Evolutionary conservation across 2,329 filamentous ascomycete species (phyloP).

Genomic region (Talaromyces marneffei): DNA sequence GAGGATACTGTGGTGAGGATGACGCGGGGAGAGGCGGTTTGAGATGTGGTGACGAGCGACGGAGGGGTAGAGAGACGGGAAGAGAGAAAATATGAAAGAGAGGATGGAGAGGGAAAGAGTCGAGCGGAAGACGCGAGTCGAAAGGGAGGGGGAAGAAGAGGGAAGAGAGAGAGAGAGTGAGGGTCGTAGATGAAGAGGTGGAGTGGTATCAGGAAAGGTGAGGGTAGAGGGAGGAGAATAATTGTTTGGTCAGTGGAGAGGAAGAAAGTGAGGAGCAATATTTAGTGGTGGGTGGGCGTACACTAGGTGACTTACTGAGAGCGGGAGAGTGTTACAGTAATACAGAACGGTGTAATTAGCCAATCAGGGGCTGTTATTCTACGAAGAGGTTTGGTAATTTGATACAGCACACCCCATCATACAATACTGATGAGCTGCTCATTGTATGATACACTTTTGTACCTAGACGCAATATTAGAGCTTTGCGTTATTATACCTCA

Average conservation of each 20-base stretch:
- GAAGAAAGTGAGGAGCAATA: background rate
- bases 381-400: background rate
- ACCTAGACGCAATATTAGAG: no score
- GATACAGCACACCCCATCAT: background rate
- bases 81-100: conserved; percentile 16
- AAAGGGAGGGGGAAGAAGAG: conserved; percentile 19
- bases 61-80: conserved; percentile 19
- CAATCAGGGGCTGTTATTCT: background rate
- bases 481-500: background rate
- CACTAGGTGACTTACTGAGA: background rate
- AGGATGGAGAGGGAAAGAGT: conserved; percentile 19
- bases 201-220: conserved; percentile 17
- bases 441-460: background rate
- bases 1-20: conserved; percentile 8
- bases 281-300: conserved; percentile 1
- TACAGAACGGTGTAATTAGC: background rate
- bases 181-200: conserved; percentile 16
- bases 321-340: background rate
- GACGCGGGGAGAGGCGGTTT: background rate
- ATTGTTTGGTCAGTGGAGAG: conserved; percentile 1
- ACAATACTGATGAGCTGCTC: background rate
- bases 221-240: conserved; percentile 10
- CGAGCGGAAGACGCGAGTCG: conserved; percentile 11
- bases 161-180: conserved; percentile 18
- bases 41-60: conserved; percentile 15